A percentile compares a stretch with the other conserved stretches of the same genome.
These are phyloP conservation scores for Lichtheimia hyalospora DNA, from an alignment of 371 early-diverging fungal species.

Conservation along the genomic window DNA sequence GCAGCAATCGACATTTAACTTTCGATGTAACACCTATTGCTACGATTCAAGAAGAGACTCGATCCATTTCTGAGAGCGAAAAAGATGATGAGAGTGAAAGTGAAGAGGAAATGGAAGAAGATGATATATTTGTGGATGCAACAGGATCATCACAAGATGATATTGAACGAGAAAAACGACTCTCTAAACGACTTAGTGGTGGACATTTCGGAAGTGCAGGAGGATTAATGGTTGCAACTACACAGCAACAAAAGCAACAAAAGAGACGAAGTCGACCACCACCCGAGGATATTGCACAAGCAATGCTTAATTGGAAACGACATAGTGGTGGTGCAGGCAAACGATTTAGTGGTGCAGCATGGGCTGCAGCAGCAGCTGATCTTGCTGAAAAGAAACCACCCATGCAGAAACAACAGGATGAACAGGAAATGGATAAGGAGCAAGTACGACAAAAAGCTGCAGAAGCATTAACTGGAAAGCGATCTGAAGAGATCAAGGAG, in stretches of 20 bases:
- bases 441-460: conserved; percentile 7
- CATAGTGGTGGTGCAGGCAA: conserved; percentile 23
- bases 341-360: conserved; percentile 5
- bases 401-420: conserved; percentile 9
- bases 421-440: conserved; percentile 5
- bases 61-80: conserved; percentile 1
- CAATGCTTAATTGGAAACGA: conserved; percentile 47
- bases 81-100: conserved; percentile 21
- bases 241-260: conserved; percentile 15
- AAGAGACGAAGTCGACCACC: conserved; percentile 24
- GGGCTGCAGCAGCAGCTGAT: conserved; percentile 3
- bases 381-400: conserved; percentile 1
- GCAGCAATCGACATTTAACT: not conserved
- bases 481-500: not conserved
- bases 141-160: conserved; percentile 37
- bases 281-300: conserved; percentile 34
- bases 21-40: not conserved
- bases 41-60: conserved; percentile 6
- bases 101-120: conserved; percentile 24
- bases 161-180: conserved; percentile 34
- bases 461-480: conserved; percentile 6
- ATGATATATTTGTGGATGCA: conserved; percentile 46
- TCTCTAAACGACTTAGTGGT: conserved; percentile 47
- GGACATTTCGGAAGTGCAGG: conserved; percentile 55
- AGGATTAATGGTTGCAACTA: conserved; percentile 39